A percentile compares a stretch with the other conserved stretches of the same genome.
These are phyloP conservation scores for Helicostylum pulchrum DNA, from an alignment of 192 early-diverging fungal genomes.

Conservation along the genomic window DNA sequence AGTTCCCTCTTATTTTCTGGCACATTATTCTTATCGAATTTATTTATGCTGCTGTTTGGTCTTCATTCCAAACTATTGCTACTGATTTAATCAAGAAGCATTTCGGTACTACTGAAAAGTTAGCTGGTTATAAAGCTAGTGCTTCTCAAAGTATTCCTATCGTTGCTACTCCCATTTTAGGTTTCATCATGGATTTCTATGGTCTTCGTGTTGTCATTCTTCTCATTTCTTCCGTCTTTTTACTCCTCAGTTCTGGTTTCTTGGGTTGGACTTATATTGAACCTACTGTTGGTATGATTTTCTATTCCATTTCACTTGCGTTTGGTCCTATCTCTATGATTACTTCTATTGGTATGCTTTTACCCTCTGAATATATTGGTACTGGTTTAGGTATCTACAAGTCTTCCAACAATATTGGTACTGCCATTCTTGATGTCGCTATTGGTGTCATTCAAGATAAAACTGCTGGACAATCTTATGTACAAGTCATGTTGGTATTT, in stretches of 20 bases:
- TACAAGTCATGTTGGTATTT: conserved; percentile 30
- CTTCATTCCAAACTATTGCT: conserved; percentile 25
- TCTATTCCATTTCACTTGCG: conserved; percentile 56
- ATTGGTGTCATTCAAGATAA: conserved; percentile 59
- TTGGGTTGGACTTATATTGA: conserved; percentile 54
- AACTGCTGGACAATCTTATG: conserved; percentile 25
- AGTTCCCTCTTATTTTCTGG: conserved; percentile 60
- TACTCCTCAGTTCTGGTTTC: conserved; percentile 33
- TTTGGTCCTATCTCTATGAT: conserved; percentile 60
- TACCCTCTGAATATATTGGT: conserved; percentile 54
- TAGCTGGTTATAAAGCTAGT: conserved; percentile 39
- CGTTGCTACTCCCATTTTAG: conserved; percentile 48
- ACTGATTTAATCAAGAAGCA: conserved; percentile 44
- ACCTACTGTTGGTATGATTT: conserved; percentile 51
- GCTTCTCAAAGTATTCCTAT: conserved; percentile 55
- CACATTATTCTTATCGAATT: conserved; percentile 56
- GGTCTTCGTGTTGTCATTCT: conserved; percentile 48
- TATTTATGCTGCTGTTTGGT: conserved; percentile 50
- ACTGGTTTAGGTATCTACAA: conserved; percentile 64
- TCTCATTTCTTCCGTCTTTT: conserved; percentile 27
- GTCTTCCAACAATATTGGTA: conserved; percentile 57
- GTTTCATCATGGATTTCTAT: conserved; percentile 53
- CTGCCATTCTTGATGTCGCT: conserved; percentile 61
- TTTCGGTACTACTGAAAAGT: conserved; percentile 30
- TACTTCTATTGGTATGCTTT: conserved; percentile 54